Conservation (phyloP, 139 green algal genomes). For the Chlamydomonas incerta region DNA sequence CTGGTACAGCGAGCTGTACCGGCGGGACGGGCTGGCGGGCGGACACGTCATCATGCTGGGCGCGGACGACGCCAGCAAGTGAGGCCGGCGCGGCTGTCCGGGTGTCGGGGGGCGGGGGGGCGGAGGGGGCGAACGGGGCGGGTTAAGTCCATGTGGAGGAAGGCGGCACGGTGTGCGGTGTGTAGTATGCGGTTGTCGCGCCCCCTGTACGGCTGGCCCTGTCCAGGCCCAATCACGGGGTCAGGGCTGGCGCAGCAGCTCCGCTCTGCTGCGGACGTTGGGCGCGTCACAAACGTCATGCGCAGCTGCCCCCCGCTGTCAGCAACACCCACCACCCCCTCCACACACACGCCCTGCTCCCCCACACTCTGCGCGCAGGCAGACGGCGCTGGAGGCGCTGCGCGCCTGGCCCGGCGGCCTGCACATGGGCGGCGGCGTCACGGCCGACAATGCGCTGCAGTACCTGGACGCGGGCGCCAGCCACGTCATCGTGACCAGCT, state of each 20-base stretch:
- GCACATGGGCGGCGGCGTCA: conserved; percentile 96
- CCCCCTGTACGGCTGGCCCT: too few relatives aligned
- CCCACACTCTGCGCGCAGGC: conserved; percentile 51
- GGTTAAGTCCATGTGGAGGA: not conserved
- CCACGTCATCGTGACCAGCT: conserved; percentile 98
- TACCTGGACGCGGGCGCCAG: conserved; percentile 93
- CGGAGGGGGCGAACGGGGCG: not conserved
- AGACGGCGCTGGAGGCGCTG: conserved; percentile 84
- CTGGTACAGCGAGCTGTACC: conserved; percentile 93
- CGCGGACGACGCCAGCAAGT: conserved; percentile 78
- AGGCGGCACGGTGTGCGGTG: too few relatives aligned
- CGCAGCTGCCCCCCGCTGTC: too few relatives aligned
- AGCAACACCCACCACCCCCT: not conserved
- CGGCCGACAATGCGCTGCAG: conserved; percentile 79
- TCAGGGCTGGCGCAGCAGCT: too few relatives aligned
- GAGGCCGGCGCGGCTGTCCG: not conserved
- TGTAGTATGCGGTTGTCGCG: too few relatives aligned
- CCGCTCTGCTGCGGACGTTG: too few relatives aligned
- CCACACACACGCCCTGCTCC: not conserved
- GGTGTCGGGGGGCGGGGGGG: too few relatives aligned
- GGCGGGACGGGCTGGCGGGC: conserved; percentile 80
- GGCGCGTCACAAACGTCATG: too few relatives aligned
- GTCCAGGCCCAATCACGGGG: too few relatives aligned
- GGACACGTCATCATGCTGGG: conserved; percentile 99
- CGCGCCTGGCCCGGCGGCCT: conserved; percentile 87